Conservation (phyloP, 1,284 basidiomycete species). For the Fistulinella cinereoalba region DNA sequence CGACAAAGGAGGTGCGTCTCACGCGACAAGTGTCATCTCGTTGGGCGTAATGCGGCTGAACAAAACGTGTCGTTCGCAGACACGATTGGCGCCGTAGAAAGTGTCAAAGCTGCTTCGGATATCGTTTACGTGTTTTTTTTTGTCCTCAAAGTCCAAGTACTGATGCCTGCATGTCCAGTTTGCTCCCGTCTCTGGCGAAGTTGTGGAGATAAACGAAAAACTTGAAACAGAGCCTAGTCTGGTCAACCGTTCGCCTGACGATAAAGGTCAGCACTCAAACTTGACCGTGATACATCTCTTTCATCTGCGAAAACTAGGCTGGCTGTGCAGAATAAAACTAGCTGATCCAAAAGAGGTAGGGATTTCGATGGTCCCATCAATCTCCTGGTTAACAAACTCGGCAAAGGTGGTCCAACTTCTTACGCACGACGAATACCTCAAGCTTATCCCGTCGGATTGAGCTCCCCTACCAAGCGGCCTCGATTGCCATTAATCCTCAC, state of each 20-base stretch:
- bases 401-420: conserved; percentile 72
- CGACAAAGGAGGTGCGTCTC: conserved; percentile 69
- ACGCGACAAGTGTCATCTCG: background rate
- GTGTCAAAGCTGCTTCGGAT: conserved; percentile 97
- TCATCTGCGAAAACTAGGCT: conserved; percentile 53
- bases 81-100: conserved; percentile 93
- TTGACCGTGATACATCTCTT: background rate
- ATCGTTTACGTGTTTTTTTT: conserved; percentile 56
- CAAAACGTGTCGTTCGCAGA: conserved; percentile 47
- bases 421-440: conserved; percentile 76
- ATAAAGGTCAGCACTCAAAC: conserved; percentile 61
- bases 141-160: background rate
- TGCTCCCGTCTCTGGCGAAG: conserved; percentile 85
- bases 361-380: conserved; percentile 36
- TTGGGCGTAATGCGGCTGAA: conserved; percentile 5
- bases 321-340: conserved; percentile 93
- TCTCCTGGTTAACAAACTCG: background rate
- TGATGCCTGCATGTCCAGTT: conserved; percentile 51
- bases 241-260: conserved; percentile 88
- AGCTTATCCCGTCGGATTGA: conserved; percentile 55
- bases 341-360: conserved; percentile 72
- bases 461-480: conserved; percentile 22
- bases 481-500: conserved; percentile 34
- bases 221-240: conserved; percentile 74
- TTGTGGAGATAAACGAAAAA: conserved; percentile 77